Conservation (phyloP, 2,329 filamentous ascomycete species). For the Alternaria metachromatica region DNA sequence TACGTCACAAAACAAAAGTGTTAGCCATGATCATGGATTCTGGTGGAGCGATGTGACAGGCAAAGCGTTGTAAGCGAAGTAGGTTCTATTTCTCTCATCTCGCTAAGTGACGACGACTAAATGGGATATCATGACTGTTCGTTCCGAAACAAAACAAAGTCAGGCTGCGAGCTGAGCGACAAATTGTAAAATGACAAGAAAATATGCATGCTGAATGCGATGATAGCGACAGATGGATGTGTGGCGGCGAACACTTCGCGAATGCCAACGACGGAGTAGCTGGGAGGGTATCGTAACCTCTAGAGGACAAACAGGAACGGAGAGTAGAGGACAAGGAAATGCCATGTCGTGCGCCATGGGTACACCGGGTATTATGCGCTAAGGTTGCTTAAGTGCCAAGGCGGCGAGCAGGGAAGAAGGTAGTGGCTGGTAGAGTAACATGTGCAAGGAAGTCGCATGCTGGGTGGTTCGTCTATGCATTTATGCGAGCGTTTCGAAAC, state of each 20-base stretch:
- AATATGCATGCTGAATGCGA: constrained; percentile 22
- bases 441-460: constrained; percentile 7
- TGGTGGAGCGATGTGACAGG: neutral
- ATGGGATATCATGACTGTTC: constrained; percentile 3
- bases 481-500: constrained; percentile 28
- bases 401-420: neutral
- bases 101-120: neutral
- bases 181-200: neutral
- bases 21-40: neutral
- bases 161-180: neutral
- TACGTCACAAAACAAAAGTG: neutral
- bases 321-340: neutral
- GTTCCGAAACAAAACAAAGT: constrained; percentile 1
- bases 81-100: neutral
- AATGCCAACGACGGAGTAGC: constrained; percentile 1
- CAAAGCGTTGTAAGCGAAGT: neutral
- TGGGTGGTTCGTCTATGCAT: constrained; percentile 12
- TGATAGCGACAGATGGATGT: constrained; percentile 20
- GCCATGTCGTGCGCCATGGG: constrained; percentile 9
- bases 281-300: constrained; percentile 19
- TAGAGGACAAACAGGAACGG: neutral
- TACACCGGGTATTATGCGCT: constrained; percentile 22
- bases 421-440: neutral
- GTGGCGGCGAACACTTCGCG: constrained; percentile 23
- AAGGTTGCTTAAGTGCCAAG: neutral